Percentiles rank a stretch among this genome's conserved stretches.
Conservation (phyloP, 805 yeast genomes). For the Yamadazyma endophytica region DNA sequence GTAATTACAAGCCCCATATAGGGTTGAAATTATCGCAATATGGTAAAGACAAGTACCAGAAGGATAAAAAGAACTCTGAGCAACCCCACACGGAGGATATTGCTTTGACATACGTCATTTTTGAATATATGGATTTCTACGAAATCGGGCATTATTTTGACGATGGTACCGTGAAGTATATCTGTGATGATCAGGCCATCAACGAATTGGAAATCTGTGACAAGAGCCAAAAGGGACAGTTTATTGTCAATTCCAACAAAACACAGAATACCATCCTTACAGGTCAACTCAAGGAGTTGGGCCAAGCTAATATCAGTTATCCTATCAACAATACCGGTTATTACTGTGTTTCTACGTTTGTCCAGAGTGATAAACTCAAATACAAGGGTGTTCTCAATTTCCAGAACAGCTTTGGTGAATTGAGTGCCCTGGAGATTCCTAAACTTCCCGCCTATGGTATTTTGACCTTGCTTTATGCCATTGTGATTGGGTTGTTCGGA, state of each 20-base stretch:
- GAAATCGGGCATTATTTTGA: constrained; percentile 54
- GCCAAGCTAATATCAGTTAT: constrained; percentile 60
- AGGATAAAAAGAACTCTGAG: constrained; percentile 16
- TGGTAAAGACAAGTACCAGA: constrained; percentile 24
- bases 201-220: constrained; percentile 48
- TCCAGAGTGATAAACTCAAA: constrained; percentile 34
- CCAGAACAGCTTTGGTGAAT: constrained; percentile 87
- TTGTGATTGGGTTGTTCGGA: constrained; percentile 75
- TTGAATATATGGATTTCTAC: constrained; percentile 76
- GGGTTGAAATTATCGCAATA: constrained; percentile 24
- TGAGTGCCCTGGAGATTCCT: constrained; percentile 88
- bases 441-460: constrained; percentile 86
- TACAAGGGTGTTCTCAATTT: constrained; percentile 72
- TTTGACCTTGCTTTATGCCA: constrained; percentile 76
- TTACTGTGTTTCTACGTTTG: constrained; percentile 80
- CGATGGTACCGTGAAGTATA: constrained; percentile 44
- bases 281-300: constrained; percentile 50
- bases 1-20: constrained; percentile 48
- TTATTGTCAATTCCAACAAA: constrained; percentile 49
- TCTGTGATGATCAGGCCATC: constrained; percentile 75
- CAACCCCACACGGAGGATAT: constrained; percentile 30
- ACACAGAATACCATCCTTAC: constrained; percentile 55
- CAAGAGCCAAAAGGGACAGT: constrained; percentile 51
- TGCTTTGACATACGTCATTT: constrained; percentile 64
- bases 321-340: constrained; percentile 75